Evolutionary conservation across 192 early-diverging fungal genomes (phyloP), one percentile per base, ranked within the genome.

Genomic region (Powellomyces hirtus): DNA sequence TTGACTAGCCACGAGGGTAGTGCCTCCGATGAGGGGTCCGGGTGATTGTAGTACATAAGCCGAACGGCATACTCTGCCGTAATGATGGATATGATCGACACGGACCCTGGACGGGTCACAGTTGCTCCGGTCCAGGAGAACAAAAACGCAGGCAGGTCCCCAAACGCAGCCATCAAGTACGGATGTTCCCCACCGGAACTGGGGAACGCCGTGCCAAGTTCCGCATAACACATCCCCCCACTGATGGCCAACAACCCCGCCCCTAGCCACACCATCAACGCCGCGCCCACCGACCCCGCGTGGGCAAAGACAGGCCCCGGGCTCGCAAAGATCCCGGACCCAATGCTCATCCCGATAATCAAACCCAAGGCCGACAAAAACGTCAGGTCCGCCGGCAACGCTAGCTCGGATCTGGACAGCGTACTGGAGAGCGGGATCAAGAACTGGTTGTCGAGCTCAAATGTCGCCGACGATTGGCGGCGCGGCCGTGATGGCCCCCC

Each of bases 151-250:
- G 84, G 79, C 30, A 91, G 57, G 57, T 81, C 81, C 1, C 91
- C 91, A 82, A 77, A 89, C 4, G 90, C 90, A 49, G 89, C 84
- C 38, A 88, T 81, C 40, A 98, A 76, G 71, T 96, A 98, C 3
- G 88, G 87, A 74, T 89, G 85, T 34, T 95, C 94, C 29, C 94
- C 96, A 56, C 96, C 96, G 65, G 91, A 92, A 35, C 77, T 71
- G 2, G 93, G 91, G 52, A 92, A 83, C 78, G 90, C 90, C 37
- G 93, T 81, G 0, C 96, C 96, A 26, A 98, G 77, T 74, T 98
- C 96, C 11, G 92, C 89, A 70, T 96, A 98, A 58, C 90, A 92
- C 14, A 91, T 77, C 0, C 89, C 90, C 35, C 96, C 96, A 13
- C 86, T 82, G 57, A 92, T 85, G 2, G 93, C 89, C 26, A 82